Base-by-base conservation (phyloP, 2,329 filamentous ascomycete genomes). In the Pseudogymnoascus sp. region DNA sequence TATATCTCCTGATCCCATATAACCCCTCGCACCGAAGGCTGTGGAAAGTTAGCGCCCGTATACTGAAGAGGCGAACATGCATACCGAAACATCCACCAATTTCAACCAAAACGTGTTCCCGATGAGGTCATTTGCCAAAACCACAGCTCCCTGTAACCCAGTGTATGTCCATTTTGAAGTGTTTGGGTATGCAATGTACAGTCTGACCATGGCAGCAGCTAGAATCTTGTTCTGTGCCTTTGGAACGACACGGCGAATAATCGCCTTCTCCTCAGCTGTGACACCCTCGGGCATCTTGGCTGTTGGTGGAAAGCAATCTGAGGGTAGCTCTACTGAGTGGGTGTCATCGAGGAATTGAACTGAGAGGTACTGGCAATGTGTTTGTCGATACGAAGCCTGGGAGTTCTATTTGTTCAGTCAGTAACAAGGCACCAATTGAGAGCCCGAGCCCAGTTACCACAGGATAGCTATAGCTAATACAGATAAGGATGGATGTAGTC, bases 1-100 rank as follows among this genome's bases (percentile, higher is more conserved):
- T 96, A 99, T 69, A 99, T 91, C 76, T 99, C 94, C 77, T 97
- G 93, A 71, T 96, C 92, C 91, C 91, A 97, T 70, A 97, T 88
- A 59, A 97, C 92, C 62, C 93, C 92, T 72, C 88, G 84, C 71
- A 85, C 87, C 59, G 87, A 80, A 62, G 90, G 82, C 87, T 93
- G 71, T 50, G 35, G 13, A 41, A 54, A 59, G 60, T 69, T 65
- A 69, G 67, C 60, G 62, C 26, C 4, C 17, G 21, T 41, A 33
- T 24, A 11, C 15, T 15, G 4, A 17, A 35, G 7, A 47, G 50
- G 58, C 58, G 59, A 63, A 44, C 35, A 37, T 58, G 80, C 87
- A 71, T 81, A 96, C 92, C 73, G 92, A 97, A 62, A 99, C 86
- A 74, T 99, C 94, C 59, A 99, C 94, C 77, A 99, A 80, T 79